Conservation (phyloP, 192 early-diverging fungal species). For the Entrophospora sp. region DNA sequence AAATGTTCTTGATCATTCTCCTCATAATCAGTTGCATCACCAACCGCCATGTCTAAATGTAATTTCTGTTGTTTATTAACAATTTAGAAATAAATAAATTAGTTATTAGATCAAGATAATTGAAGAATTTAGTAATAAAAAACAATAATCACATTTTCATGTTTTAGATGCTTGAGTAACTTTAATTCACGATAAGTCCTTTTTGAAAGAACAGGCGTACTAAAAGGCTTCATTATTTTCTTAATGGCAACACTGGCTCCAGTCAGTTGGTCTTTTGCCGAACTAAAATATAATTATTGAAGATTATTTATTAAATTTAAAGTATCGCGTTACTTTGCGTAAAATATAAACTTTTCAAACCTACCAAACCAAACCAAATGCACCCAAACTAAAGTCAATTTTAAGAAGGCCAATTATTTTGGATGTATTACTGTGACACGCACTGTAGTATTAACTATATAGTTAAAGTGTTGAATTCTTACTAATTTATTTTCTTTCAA, state of each 20-base stretch:
- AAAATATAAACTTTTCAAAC: too few species aligned
- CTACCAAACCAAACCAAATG: conserved; percentile 96
- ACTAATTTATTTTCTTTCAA: too few species aligned
- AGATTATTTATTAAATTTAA: too few species aligned
- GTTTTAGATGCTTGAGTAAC: conserved; percentile 84
- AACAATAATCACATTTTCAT: conserved; percentile 98
- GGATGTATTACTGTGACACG: too few species aligned
- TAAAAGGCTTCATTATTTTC: conserved; percentile 94
- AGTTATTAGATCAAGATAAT: too few species aligned
- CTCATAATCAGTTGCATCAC: conserved; percentile 51
- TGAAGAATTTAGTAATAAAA: too few species aligned
- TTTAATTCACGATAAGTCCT: conserved; percentile 92
- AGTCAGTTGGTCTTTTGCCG: conserved; percentile 82
- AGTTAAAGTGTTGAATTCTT: too few species aligned
- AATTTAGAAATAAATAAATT: too few species aligned
- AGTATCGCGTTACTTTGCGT: too few species aligned
- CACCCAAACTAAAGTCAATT: conserved; percentile 97
- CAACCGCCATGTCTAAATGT: conserved; percentile 58
- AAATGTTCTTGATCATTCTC: conserved; percentile 25
- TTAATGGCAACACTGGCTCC: conserved; percentile 85
- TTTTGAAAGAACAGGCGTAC: conserved; percentile 85
- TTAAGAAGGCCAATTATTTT: too few species aligned
- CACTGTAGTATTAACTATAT: too few species aligned
- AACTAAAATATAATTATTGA: conserved; percentile 44
- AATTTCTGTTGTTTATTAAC: too few species aligned